Percentiles rank a stretch among this genome's conserved stretches.
Conservation (phyloP, 768 basidiomycete genomes). For the Cyclocybe cylindracea region DNA sequence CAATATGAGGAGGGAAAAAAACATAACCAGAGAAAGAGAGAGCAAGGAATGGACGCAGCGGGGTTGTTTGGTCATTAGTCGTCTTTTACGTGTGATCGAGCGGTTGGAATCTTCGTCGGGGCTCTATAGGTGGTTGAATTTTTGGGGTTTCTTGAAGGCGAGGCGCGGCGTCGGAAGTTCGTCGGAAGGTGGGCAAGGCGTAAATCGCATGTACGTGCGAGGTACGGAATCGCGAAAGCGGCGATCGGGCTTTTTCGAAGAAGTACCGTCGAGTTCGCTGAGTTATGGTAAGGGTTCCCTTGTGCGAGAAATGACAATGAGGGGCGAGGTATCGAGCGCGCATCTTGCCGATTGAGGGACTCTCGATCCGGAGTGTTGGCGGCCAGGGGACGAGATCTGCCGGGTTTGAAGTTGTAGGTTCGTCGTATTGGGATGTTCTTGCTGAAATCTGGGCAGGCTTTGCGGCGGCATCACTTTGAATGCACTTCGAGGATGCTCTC, state of each 20-base stretch:
- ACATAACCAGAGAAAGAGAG: too few species aligned
- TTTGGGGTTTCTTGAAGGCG: not conserved
- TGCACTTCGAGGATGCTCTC: slow-evolving; percentile 10
- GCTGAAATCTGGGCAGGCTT: slow-evolving; percentile 16
- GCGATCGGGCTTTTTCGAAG: slow-evolving; percentile 16
- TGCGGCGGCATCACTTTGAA: slow-evolving; percentile 6
- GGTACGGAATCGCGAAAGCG: slow-evolving; percentile 26
- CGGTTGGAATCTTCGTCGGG: not conserved
- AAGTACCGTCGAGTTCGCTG: slow-evolving; percentile 24
- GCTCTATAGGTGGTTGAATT: not conserved
- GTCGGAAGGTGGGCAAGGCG: slow-evolving; percentile 3
- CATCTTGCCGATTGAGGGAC: slow-evolving; percentile 27
- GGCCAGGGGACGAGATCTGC: slow-evolving; percentile 34
- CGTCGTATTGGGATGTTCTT: slow-evolving; percentile 15
- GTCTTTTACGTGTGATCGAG: too few species aligned
- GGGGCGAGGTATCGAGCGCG: slow-evolving; percentile 32
- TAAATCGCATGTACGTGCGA: slow-evolving; percentile 4
- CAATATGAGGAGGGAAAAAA: too few species aligned
- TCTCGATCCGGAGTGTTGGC: slow-evolving; percentile 32
- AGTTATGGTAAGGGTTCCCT: slow-evolving; percentile 25
- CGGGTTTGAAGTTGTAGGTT: slow-evolving; percentile 26
- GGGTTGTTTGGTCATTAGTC: too few species aligned
- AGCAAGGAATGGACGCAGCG: too few species aligned
- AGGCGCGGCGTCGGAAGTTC: slow-evolving; percentile 11
- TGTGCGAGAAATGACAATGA: slow-evolving; percentile 27